Evolutionary conservation across 2,329 filamentous ascomycete species (phyloP).

Genomic region (Colletotrichum navitas): DNA sequence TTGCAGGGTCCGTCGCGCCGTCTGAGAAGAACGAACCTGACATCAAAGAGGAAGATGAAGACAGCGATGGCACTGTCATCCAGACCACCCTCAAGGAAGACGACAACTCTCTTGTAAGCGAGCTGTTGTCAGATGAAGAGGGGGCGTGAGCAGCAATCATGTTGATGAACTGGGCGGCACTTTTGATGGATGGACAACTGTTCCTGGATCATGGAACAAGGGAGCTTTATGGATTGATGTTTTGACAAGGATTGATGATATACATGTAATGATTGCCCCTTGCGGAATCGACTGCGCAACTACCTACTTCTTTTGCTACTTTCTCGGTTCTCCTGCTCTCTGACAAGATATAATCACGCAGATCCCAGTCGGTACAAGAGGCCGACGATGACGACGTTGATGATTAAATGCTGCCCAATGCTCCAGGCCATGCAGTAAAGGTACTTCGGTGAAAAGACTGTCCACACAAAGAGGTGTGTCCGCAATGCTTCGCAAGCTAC

Average conservation of each 20-base stretch:
- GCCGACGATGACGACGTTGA: constrained; percentile 76
- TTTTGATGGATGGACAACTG: constrained; percentile 11
- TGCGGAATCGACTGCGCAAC: constrained; percentile 11
- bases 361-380: constrained; percentile 67
- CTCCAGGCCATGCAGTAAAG: constrained; percentile 93
- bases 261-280: constrained; percentile 34
- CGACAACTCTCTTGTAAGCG: constrained; percentile 55
- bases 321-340: background rate
- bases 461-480: constrained; percentile 98
- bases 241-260: constrained; percentile 34
- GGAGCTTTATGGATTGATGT: constrained; percentile 16
- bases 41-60: constrained; percentile 63
- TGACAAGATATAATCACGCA: background rate
- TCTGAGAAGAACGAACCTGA: constrained; percentile 49
- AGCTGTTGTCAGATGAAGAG: constrained; percentile 57
- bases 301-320: background rate
- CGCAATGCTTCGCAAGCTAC: constrained; percentile 85
- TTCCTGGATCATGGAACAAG: constrained; percentile 5
- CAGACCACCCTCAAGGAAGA: constrained; percentile 42
- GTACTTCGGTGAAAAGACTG: constrained; percentile 97
- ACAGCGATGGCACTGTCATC: constrained; percentile 46
- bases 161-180: background rate
- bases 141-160: constrained; percentile 43
- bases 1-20: constrained; percentile 19
- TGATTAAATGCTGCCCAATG: constrained; percentile 80